phyloP scores from a whole-genome alignment of 2,329 filamentous ascomycete genomes.

The Ophiostoma australiae region DNA sequence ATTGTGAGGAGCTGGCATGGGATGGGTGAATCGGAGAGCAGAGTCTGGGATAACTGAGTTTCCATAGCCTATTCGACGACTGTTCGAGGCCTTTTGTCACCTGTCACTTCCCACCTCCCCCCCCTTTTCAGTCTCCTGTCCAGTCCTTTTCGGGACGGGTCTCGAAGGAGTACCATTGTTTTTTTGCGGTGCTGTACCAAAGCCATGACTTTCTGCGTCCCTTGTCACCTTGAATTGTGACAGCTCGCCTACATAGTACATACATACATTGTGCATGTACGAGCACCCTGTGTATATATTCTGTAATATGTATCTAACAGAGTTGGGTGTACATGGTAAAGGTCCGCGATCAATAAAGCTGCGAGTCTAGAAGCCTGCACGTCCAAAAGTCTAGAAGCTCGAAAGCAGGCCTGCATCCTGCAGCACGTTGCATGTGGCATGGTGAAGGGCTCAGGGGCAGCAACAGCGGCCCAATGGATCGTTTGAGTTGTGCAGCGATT shows the following conservation, averaged over 20 bases:
- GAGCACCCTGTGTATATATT: too few relatives aligned
- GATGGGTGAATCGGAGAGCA: not conserved
- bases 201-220: not conserved
- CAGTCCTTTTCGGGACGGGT: not conserved
- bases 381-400: not conserved
- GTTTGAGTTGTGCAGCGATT: not conserved
- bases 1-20: not conserved
- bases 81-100: not conserved
- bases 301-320: not conserved
- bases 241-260: constrained; percentile 10
- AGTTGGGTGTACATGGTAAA: not conserved
- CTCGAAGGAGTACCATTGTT: not conserved
- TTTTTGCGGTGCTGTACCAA: not conserved
- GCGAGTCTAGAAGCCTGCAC: not conserved
- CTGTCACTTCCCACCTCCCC: not conserved
- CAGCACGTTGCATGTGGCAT: not conserved
- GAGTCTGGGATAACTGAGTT: not conserved
- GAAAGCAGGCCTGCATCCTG: not conserved
- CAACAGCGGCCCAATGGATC: not conserved
- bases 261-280: not conserved
- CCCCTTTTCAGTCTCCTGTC: not conserved
- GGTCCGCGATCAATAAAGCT: too few relatives aligned
- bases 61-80: not conserved
- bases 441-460: not conserved
- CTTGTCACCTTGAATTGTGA: constrained; percentile 6